Evolutionary conservation across 2,329 filamentous ascomycete species (phyloP).

Genomic region (Akanthomyces dipterigenus): DNA sequence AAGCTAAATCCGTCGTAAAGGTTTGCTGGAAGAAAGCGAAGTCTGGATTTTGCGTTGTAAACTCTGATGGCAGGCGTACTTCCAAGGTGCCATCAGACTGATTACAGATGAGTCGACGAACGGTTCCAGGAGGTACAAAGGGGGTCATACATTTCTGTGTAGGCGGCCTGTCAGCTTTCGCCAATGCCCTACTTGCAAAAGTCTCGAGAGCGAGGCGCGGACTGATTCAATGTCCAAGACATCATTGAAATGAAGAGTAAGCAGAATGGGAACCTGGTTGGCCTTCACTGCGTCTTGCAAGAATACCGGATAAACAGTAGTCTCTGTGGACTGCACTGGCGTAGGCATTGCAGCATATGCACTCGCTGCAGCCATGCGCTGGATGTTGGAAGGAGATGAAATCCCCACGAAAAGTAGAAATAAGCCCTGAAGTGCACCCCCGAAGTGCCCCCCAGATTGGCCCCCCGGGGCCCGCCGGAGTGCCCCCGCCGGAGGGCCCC

Average conservation of each 20-base stretch:
- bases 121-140: background rate
- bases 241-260: constrained; percentile 1
- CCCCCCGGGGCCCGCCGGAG: no score
- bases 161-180: background rate
- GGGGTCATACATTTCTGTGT: background rate
- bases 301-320: background rate
- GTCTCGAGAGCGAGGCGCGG: background rate
- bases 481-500: no score
- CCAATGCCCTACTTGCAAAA: background rate
- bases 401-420: no score
- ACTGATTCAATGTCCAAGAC: background rate
- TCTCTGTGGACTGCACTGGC: background rate
- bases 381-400: background rate
- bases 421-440: no score
- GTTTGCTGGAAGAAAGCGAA: background rate
- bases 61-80: background rate
- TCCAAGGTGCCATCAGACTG: background rate
- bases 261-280: background rate
- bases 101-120: background rate
- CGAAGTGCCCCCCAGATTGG: no score
- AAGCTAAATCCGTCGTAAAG: background rate
- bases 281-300: background rate
- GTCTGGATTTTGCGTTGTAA: background rate
- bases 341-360: no score
- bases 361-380: no score